These are phyloP conservation scores for Pichia sp. DNA, from an alignment of 1,139 yeast genomes.

Conservation along the genomic window DNA sequence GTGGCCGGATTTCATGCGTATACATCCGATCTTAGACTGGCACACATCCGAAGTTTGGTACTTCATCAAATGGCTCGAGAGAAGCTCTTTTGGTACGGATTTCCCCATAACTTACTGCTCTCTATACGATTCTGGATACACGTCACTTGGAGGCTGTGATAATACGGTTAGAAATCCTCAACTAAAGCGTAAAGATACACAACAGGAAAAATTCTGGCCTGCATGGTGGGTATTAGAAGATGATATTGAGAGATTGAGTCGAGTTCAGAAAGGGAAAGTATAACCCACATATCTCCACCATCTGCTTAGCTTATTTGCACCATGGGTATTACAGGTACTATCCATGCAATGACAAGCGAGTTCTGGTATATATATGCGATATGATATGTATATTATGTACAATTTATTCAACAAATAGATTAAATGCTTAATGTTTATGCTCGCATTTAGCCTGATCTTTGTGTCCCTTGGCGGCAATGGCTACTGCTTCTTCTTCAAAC, in stretches of 20 bases:
- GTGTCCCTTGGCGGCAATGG: conserved; percentile 77
- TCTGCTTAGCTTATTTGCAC: too few relatives aligned
- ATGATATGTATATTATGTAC: neutral
- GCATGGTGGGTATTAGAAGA: conserved; percentile 60
- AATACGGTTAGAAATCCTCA: conserved; percentile 64
- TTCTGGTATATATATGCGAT: too few relatives aligned
- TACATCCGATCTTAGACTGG: conserved; percentile 85
- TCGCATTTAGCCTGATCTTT: too few relatives aligned
- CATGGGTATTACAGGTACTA: too few relatives aligned
- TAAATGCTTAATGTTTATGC: neutral
- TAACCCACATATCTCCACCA: too few relatives aligned
- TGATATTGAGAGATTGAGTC: conserved; percentile 52
- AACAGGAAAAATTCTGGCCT: conserved; percentile 37
- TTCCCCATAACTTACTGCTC: conserved; percentile 49
- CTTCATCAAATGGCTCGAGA: conserved; percentile 34
- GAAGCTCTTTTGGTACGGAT: conserved; percentile 28
- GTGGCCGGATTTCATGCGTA: conserved; percentile 78
- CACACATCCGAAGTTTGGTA: conserved; percentile 74
- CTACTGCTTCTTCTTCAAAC: conserved; percentile 62
- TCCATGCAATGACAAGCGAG: too few relatives aligned
- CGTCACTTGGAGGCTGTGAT: conserved; percentile 71
- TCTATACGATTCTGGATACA: conserved; percentile 71
- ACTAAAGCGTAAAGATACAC: conserved; percentile 31
- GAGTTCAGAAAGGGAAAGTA: conserved; percentile 24
- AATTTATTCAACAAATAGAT: neutral